These are phyloP conservation scores for Cladosporium sp. DNA, from an alignment of 2,329 filamentous ascomycete species.

Conservation along the genomic window DNA sequence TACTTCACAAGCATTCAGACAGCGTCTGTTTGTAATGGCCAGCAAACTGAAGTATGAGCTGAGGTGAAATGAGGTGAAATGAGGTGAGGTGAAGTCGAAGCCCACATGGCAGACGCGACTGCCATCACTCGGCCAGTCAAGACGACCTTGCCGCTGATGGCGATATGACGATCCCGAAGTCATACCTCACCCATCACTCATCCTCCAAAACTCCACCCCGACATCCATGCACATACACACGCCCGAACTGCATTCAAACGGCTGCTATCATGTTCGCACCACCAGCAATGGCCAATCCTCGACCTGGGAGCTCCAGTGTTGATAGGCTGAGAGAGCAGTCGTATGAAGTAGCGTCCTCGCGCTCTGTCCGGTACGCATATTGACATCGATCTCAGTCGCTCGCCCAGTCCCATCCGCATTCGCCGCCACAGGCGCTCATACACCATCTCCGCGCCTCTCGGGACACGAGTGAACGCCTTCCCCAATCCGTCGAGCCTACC, in stretches of 20 bases:
- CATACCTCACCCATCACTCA: not conserved
- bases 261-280: constrained; percentile 11
- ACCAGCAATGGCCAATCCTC: constrained; percentile 4
- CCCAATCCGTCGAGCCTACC: constrained; percentile 12
- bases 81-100: constrained; percentile 4
- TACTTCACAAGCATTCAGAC: not conserved
- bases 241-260: not conserved
- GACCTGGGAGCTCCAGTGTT: not conserved
- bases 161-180: not conserved
- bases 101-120: not conserved
- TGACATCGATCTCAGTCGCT: not conserved
- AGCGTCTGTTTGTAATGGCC: not conserved
- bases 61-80: not conserved
- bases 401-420: constrained; percentile 5
- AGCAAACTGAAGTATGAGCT: not conserved
- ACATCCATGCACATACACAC: not conserved
- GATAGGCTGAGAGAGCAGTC: not conserved
- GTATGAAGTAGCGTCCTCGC: not conserved
- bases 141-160: constrained; percentile 2
- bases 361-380: not conserved
- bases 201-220: not conserved
- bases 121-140: not conserved
- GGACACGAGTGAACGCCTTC: constrained; percentile 19
- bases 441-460: constrained; percentile 19
- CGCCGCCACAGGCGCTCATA: constrained; percentile 21